Evolutionary conservation across 345 rosid genomes (phyloP), one percentile per base, ranked within the genome.

Genomic region (Mallotus nudiflorus): DNA sequence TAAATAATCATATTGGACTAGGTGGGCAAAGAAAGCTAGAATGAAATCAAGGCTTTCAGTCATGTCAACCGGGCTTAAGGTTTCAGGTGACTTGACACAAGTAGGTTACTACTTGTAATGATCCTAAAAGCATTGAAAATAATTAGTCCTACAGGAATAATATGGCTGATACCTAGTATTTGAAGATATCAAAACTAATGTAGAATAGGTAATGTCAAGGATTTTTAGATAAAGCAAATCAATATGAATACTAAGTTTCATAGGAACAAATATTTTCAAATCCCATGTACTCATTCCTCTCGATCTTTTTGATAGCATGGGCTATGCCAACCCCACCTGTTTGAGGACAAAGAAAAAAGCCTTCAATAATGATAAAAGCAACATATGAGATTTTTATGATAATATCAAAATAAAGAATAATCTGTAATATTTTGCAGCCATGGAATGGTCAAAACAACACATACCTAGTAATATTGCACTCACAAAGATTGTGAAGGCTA

Each of bases 311-410:
- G 24, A 69, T 44, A 52, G 70, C 49, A 13, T 16, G 58, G 8
- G 42, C 67, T 48, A 75, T 63, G 24, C 78, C 78, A 50, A 69
- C 74, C 7, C 74, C 79, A 48, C 77, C 77, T 73, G 62, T 50
- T 73, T n/a, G 67, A 52, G 50, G 9, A 35, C 20, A 11, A 42
- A 58, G 11, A 24, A 57, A 20, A 66, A 20, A 44, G 3, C 18
- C 15, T 10, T 54, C 2, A 12, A 1, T n/a, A 42, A 1, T 15
- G n/a, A 11, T n/a, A 53, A 39, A 14, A 14, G 9, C 49, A 53
- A 67, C 10, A 29, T 40, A 39, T 61, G 25, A 9, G 6, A 27
- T 54, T 54, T 13, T 25, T 8, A 18, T 8, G 11, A 59, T 4
- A 35, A 35, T n/a, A 7, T 59, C n/a, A 33, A 3, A 33, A n/a